These are phyloP conservation scores for Fusarium lyarnte DNA, from an alignment of 2,329 filamentous ascomycete genomes.

Conservation along the genomic window DNA sequence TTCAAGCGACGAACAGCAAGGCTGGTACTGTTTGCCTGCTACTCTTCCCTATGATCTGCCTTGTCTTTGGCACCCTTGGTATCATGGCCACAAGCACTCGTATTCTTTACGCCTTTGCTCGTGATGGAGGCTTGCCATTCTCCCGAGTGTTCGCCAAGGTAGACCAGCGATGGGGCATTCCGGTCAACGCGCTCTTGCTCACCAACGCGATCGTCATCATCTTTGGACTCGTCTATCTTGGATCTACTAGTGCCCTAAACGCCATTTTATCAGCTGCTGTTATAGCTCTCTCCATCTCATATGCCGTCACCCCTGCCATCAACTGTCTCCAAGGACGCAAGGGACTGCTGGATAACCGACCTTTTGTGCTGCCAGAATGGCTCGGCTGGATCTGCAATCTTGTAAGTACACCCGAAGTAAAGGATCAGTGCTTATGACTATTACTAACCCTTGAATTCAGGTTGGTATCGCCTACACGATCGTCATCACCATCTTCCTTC, in stretches of 20 bases:
- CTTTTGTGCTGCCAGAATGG: not conserved
- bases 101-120: not conserved
- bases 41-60: not conserved
- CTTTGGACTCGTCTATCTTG: not conserved
- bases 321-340: not conserved
- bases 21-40: not conserved
- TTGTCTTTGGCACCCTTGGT: fast-evolving
- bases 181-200: not conserved
- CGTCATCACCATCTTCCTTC: not conserved
- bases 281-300: not conserved
- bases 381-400: not conserved
- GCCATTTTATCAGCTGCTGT: not conserved
- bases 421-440: fast-evolving
- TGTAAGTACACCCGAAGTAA: fast-evolving
- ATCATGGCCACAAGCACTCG: not conserved
- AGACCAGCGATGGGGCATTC: not conserved
- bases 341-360: not conserved
- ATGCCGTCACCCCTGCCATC: not conserved
- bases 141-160: not conserved
- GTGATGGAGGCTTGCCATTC: not conserved
- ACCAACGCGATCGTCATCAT: not conserved
- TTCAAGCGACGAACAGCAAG: not conserved
- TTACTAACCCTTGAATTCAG: fast-evolving
- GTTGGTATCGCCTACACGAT: not conserved
- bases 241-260: fast-evolving